A percentile compares a stretch with the other conserved stretches of the same genome.
phyloP scores from a whole-genome alignment of 2,329 filamentous ascomycete species.

The Penicillium psychrosexuale region DNA sequence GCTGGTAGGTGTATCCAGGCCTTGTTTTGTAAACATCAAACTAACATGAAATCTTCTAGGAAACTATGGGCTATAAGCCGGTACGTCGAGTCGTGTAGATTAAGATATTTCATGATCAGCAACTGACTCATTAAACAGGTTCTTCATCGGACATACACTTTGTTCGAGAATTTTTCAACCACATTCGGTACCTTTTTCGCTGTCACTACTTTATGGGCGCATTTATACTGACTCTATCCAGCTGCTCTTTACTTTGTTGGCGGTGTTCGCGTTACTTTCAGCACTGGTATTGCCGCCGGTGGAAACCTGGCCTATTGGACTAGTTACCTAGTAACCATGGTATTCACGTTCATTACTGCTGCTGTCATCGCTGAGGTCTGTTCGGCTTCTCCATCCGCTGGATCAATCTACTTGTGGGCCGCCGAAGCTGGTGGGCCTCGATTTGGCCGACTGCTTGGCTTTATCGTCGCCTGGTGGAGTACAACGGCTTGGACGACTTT shows the following conservation, averaged over 20 bases:
- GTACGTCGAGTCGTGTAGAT: conserved; percentile 37
- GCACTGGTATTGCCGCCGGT: conserved; percentile 60
- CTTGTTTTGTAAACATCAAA: not conserved
- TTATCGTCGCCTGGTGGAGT: conserved; percentile 64
- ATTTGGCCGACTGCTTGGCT: conserved; percentile 56
- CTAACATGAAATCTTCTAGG: conserved; percentile 32
- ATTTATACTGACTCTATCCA: conserved; percentile 23
- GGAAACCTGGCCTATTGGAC: conserved; percentile 63
- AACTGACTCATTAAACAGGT: conserved; percentile 41
- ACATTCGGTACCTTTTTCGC: conserved; percentile 50
- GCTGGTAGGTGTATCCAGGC: conserved; percentile 23
- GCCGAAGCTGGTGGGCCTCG: conserved; percentile 56
- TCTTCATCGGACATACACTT: conserved; percentile 55
- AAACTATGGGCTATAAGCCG: conserved; percentile 55
- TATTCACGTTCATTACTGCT: conserved; percentile 61
- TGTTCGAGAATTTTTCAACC: conserved; percentile 59
- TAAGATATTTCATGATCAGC: not conserved
- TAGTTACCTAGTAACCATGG: conserved; percentile 57
- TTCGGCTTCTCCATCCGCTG: conserved; percentile 57
- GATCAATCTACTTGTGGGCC: conserved; percentile 62
- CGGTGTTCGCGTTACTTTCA: conserved; percentile 59
- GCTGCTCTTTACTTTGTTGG: conserved; percentile 62
- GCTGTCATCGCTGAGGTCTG: conserved; percentile 61
- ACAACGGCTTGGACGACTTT: conserved; percentile 62
- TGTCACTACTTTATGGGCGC: too few relatives aligned